Base-by-base conservation (phyloP, 768 basidiomycete genomes). In the Rhizopogon vulgaris region DNA sequence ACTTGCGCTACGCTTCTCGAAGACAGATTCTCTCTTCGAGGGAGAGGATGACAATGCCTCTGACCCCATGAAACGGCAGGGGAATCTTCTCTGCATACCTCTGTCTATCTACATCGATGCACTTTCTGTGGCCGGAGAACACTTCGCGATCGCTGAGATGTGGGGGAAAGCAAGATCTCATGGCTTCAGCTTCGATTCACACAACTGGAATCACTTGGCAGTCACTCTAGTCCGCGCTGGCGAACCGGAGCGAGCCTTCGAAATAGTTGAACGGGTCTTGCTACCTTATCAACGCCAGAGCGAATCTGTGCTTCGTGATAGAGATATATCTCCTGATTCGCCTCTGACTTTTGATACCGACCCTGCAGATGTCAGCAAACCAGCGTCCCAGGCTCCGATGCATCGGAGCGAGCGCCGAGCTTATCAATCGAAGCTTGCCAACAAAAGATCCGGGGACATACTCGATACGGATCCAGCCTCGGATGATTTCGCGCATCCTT, bases 191-290 rank as follows among this genome's bases (percentile, higher is more conserved):
- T 91, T 93, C 64, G 90, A 94, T 63, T 78, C 87, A 11, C 83
- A 87, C 60, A 97, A 96, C 65, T 98, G 92, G 89, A 96, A 95
- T 61, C 83, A 90, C 60, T 76, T 96, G 25, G 78, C 76, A 24
- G 73, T 86, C 9, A 86, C 84, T 12, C 76, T 94, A 22, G 74
- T 92, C 37, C 83, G 88, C 28, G 90, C 87, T 0, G 90, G 89
- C 24, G 80, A 94, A 60, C 70, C 82, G n/a, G 83, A 86, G 58
- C 84, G 85, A 41, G 92, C 90, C 8, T 93, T 94, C 67, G 82
- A 86, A 58, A 74, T 94, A 32, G 65, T 91, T 38, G 90, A 97
- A 63, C 74, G 78, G 48, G 81, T 96, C 40, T 73, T 96, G 48
- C 60, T 93, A 24, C 84, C 82, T 0, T 78, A 78, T 58, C 75